phyloP scores from a whole-genome alignment of 768 basidiomycete species.

The Baorangia bicolor region DNA sequence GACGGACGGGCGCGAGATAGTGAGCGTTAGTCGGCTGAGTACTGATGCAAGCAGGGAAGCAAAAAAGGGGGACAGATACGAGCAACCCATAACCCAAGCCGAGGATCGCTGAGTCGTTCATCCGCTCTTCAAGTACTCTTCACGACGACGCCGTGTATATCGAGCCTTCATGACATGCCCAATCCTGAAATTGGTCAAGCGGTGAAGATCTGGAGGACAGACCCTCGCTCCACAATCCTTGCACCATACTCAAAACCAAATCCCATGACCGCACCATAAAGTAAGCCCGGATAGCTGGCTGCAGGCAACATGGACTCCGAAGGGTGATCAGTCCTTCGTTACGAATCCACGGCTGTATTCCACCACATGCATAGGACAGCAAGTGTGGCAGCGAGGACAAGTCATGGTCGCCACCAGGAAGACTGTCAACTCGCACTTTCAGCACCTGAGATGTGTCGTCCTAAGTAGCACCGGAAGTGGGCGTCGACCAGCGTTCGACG shows the following conservation, averaged over 20 bases:
- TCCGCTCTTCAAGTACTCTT: conserved; percentile 24
- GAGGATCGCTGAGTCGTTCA: conserved; percentile 24
- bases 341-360: conserved; percentile 24
- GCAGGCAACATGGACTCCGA: conserved; percentile 23
- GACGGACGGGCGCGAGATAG: conserved; percentile 35
- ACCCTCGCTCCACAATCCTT: conserved; percentile 31
- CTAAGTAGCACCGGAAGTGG: conserved; percentile 20
- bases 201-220: conserved; percentile 32
- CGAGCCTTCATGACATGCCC: conserved; percentile 28
- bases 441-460: conserved; percentile 28
- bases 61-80: conserved; percentile 47
- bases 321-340: conserved; percentile 32
- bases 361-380: conserved; percentile 19
- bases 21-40: conserved; percentile 36
- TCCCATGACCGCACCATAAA: conserved; percentile 33
- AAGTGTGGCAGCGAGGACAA: conserved; percentile 29
- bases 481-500: conserved; percentile 25
- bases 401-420: conserved; percentile 28
- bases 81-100: conserved; percentile 30
- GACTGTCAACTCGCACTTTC: conserved; percentile 32
- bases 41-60: conserved; percentile 35
- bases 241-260: conserved; percentile 33
- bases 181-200: conserved; percentile 36
- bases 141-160: conserved; percentile 18
- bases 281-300: conserved; percentile 23